These are phyloP conservation scores for Plectosphaerella sp. DNA, from an alignment of 2,329 filamentous ascomycete genomes.

Conservation along the genomic window DNA sequence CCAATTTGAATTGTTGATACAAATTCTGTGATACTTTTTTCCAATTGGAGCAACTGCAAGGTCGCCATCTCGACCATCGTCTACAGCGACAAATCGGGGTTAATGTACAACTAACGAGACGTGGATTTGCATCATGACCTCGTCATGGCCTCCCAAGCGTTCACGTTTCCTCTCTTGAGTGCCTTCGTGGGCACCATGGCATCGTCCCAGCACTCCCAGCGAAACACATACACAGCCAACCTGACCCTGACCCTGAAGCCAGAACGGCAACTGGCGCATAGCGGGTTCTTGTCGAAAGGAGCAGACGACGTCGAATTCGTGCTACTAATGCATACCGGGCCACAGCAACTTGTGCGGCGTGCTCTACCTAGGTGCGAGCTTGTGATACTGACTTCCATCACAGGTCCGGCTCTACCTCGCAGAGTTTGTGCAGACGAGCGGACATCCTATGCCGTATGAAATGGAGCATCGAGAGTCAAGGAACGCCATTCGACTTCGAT, in stretches of 20 bases:
- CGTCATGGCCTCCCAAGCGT: background rate
- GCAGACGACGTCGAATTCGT: background rate
- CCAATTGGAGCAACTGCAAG: too few relatives aligned
- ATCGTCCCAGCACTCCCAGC: background rate
- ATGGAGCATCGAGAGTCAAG: background rate
- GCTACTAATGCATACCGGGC: background rate
- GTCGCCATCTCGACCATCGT: too few relatives aligned
- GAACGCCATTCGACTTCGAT: background rate
- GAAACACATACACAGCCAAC: conserved; percentile 1
- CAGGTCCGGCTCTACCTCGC: conserved; percentile 1
- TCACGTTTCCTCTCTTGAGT: background rate
- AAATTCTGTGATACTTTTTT: too few relatives aligned
- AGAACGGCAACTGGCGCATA: background rate
- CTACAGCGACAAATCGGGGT: too few relatives aligned
- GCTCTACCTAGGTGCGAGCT: background rate
- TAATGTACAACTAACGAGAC: too few relatives aligned
- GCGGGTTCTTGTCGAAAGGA: background rate
- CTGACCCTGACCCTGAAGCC: background rate
- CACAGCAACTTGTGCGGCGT: background rate
- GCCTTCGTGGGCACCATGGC: background rate
- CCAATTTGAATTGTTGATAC: too few relatives aligned
- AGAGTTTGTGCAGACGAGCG: background rate
- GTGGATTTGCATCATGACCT: too few relatives aligned
- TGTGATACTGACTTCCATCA: background rate
- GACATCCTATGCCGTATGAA: background rate